Evolutionary conservation across 495 filamentous ascomycete genomes (phyloP), one percentile per base, ranked within the genome.

Genomic region (Penicillium coprophilum): DNA sequence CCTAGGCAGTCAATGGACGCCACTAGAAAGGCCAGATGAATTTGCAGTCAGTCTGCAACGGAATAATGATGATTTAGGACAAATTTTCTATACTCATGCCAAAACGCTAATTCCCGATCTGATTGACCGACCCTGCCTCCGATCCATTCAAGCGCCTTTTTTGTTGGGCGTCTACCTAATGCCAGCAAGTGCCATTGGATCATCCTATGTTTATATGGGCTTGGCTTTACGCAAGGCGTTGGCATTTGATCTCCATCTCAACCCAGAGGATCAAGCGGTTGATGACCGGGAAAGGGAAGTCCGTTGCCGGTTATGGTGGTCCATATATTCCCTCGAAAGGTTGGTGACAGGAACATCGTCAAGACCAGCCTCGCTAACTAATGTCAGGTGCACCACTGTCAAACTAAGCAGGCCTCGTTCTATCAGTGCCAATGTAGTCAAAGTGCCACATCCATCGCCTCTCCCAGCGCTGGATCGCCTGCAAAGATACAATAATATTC

Each of bases 181-280:
- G 54, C 67, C 64, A 8, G 61, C 59, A 34, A 58, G 53, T 45
- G 61, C 67, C 0, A 57, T 62, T 31, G 65, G 60, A 11, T 59
- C 59, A 28, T 62, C 64, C 9, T 70, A 67, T 39, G 43, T 63
- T 15, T 70, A 63, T 21, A 49, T 76, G 40, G 76, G 76, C 8
- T 60, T 76, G 50, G 73, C 76, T 6, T 44, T 77, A 23, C 69
- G 75, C 15, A 75, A 76, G 56, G 73, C 73, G 8, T 57, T 79
- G 44, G 68, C 67, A 2, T 62, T 74, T 2, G 74, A 75, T n/a
- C 64, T 79, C 12, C 74, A 79, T 60, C 61, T 61, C 11, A 11
- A 61, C 11, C 12, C 32, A 17, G 61, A 64, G 6, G 61, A 59
- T 48, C 30, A 38, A 23, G n/a, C 21, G 17, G 43, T 61, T 8